Evolutionary conservation across 2,329 filamentous ascomycete species (phyloP).

Genomic region (Cladosporium colombiae): DNA sequence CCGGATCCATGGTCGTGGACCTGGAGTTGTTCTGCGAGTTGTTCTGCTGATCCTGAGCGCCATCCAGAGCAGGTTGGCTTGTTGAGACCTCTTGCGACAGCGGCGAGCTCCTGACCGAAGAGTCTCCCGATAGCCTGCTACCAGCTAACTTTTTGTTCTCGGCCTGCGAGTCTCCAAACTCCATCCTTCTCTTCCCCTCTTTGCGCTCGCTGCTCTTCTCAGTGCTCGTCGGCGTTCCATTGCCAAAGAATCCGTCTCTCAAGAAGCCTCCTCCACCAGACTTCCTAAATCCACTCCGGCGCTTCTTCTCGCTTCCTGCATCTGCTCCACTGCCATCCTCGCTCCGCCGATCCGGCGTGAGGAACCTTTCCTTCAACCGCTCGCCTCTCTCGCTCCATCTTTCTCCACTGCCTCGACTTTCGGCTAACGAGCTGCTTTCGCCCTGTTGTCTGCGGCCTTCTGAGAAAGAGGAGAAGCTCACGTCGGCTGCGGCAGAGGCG

Average conservation of each 20-base stretch:
- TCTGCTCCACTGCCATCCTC: constrained; percentile 11
- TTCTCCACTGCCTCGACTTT: constrained; percentile 27
- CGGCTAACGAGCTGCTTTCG: constrained; percentile 31
- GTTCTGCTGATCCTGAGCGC: constrained; percentile 5
- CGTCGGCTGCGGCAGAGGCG: constrained; percentile 28
- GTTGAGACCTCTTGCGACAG: constrained; percentile 30
- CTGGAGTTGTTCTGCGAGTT: constrained; percentile 5
- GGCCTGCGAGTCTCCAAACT: constrained; percentile 25
- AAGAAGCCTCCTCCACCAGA: constrained; percentile 37
- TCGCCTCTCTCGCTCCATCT: constrained; percentile 19
- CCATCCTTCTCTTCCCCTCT: constrained; percentile 26
- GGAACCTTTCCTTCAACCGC: constrained; percentile 18
- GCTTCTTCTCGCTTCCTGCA: constrained; percentile 10
- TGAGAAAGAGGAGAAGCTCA: constrained; percentile 28
- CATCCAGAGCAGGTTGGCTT: constrained; percentile 3
- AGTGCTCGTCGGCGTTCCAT: constrained; percentile 23
- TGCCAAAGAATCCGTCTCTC: constrained; percentile 31
- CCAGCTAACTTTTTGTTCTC: constrained; percentile 24
- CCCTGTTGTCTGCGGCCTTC: constrained; percentile 22
- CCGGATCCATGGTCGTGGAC: constrained; percentile 69
- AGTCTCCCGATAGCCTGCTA: constrained; percentile 29
- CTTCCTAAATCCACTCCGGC: constrained; percentile 29
- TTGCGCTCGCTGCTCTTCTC: constrained; percentile 15
- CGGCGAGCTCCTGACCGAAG: constrained; percentile 33
- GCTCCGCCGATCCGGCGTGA: constrained; percentile 16